A percentile compares a stretch with the other conserved stretches of the same genome.
phyloP scores from a whole-genome alignment of 805 yeast species.

The Grigorovia transvaalensis region DNA sequence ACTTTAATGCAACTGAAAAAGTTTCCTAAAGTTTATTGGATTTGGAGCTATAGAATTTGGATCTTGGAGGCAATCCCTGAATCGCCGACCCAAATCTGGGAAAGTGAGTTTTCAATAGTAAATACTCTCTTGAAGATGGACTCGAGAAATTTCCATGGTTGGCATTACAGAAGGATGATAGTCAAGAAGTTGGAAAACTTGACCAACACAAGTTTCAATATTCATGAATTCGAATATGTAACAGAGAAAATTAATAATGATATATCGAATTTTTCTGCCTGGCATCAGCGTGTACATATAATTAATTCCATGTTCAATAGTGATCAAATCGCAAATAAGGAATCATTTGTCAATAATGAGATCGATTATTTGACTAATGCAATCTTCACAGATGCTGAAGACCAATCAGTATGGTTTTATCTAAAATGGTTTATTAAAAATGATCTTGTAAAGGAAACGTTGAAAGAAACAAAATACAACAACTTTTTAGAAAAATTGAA shows the following conservation, averaged over 20 bases:
- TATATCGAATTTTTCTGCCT: constrained; percentile 89
- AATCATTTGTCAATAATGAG: constrained; percentile 42
- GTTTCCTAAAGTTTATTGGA: constrained; percentile 90
- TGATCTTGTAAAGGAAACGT: constrained; percentile 20
- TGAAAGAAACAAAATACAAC: constrained; percentile 24
- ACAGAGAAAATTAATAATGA: constrained; percentile 68
- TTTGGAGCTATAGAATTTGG: constrained; percentile 93
- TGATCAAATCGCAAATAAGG: constrained; percentile 15
- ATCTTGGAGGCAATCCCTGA: constrained; percentile 42
- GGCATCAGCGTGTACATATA: constrained; percentile 79
- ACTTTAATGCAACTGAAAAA: constrained; percentile 46
- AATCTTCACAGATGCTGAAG: constrained; percentile 85
- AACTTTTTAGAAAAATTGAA: constrained; percentile 38
- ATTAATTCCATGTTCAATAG: constrained; percentile 41
- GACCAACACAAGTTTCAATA: constrained; percentile 24
- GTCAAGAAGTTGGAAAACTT: constrained; percentile 29
- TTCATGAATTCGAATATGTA: constrained; percentile 63
- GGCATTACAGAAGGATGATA: constrained; percentile 84
- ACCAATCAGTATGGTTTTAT: constrained; percentile 88
- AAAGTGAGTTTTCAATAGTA: constrained; percentile 59
- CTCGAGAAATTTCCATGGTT: constrained; percentile 84
- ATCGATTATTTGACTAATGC: constrained; percentile 67
- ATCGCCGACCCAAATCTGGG: constrained; percentile 45
- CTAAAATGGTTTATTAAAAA: constrained; percentile 61
- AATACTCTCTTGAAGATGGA: constrained; percentile 60